Base-by-base conservation (phyloP, 768 basidiomycete genomes). In the Boletus bicolor region DNA sequence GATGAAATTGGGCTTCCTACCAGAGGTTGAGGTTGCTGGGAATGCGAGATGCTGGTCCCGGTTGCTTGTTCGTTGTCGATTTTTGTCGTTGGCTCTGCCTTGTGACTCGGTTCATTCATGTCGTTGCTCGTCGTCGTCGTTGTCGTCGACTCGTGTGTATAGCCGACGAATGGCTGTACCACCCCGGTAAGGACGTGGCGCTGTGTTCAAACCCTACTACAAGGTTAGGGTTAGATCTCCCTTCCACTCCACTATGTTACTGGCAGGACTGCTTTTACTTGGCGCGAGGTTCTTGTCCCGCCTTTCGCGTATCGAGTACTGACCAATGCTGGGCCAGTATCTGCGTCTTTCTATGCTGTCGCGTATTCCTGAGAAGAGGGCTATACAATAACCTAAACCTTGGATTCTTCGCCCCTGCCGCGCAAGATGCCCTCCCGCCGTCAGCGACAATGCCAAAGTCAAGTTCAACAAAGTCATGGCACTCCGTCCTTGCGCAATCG, bases 311-410 rank as follows among this genome's bases (percentile, higher is more conserved):
- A 6, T 46, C 21, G n/a, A 38, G 12, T 14, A 26, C 42, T 57
- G 37, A 66, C 46, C 7, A 28, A 56, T 4, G 6, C 26, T 43
- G 21, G 38, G 26, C 50, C 26, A 88, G 86, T 61, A 57, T 74
- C 35, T 69, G 68, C 0, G 60, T 87, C 14, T 87, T 86, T 65
- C 68, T 80, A 38, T 77, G 78, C 14, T 87, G 84, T 58, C 78
- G 84, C 49, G 76, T 77, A 58, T 85, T 82, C 60, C 73, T 89
- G 37, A 74, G 84, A 5, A 75, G 75, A 26, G 79, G 75, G 44
- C 75, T 89, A 0, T 87, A 85, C 68, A 77, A 80, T 39, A 81
- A 87, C 68, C 72, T 89, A 7, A 81, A 87, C 68, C 72, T 89
- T 7, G 80, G 77, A 47, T 71, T 70, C 48, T 68, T 83, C 6